Evolutionary conservation across 306 rosid species (phyloP), one percentile per base, ranked within the genome.

Genomic region (Macrotyloma uniflorum): DNA sequence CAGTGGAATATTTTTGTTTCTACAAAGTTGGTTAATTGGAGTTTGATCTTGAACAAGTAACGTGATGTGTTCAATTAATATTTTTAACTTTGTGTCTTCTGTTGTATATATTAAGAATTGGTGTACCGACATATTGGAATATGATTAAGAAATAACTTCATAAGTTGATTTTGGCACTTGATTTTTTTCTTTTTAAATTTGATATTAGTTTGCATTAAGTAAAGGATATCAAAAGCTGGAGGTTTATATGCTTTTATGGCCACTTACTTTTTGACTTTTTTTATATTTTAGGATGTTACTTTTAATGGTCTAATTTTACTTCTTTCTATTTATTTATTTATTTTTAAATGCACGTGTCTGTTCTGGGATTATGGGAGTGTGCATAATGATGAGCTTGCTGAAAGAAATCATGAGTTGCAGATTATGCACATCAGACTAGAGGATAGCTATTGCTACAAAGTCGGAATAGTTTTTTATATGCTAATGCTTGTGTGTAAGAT

Each of bases 181-280:
- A 9, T 32, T 8, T 47, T 24, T 23, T 32, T 22, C 0, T 18
- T 35, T 51, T 8, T 1, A n/a, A 46, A 49, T 12, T 33, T 24
- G 16, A 38, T 55, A 14, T 2, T 36, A 23, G 24, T 1, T 57
- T 57, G 16, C 13, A 43, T 28, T 42, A 9, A 57, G 40, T 43
- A 58, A 58, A 74, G 42, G 43, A 15, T 58, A 74, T 35, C 40
- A 15, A 58, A 74, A 57, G 68, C 42, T 74, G 57, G 57, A 57
- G 43, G 18, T 40, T 24, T 28, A 12, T 30, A 45, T 43, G 10
- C 13, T 26, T 19, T 62, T 20, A 30, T 62, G 35, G 8, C 62
- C 22, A 26, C 7, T 12, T 12, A 35, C 36, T 42, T 5, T 24
- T 58, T 6, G 6, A 8, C 40, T 42, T 11, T 42, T 23, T 42